Evolutionary conservation across 75 land plant genomes (phyloP).

Genomic region (Cunninghamia lanceolata): DNA sequence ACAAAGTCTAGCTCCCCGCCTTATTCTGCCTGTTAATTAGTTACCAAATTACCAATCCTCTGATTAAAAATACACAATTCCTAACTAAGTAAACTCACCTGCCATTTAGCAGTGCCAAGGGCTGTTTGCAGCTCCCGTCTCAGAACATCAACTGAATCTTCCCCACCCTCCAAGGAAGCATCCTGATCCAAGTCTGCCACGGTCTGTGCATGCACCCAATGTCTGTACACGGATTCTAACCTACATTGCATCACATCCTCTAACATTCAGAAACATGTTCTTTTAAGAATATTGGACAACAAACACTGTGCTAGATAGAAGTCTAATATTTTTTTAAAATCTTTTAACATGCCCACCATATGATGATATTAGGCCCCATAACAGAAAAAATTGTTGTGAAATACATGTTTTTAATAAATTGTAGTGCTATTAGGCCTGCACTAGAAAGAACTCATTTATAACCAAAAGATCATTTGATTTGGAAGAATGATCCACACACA

Average conservation of each 20-base stretch:
- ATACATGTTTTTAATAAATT: background rate
- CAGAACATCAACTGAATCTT: conserved; percentile 25
- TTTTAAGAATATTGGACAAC: background rate
- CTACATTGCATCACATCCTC: conserved; percentile 20
- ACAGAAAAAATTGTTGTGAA: background rate
- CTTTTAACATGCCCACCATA: background rate
- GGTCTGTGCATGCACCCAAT: conserved; percentile 34
- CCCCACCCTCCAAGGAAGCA: conserved; percentile 3
- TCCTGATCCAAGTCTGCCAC: background rate
- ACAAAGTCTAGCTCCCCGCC: background rate
- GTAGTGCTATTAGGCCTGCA: too few relatives aligned
- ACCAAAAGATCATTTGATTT: background rate
- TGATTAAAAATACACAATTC: background rate
- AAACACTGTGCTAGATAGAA: background rate
- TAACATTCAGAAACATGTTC: background rate
- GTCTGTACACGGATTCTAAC: conserved; percentile 61
- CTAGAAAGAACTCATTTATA: background rate
- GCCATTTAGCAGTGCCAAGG: conserved; percentile 78
- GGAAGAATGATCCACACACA: background rate
- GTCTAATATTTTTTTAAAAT: background rate
- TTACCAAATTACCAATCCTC: background rate
- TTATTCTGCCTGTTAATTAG: background rate
- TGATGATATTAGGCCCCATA: background rate
- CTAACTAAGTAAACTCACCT: conserved; percentile 29
- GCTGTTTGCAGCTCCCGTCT: conserved; percentile 54